Evolutionary conservation across 495 filamentous ascomycete genomes (phyloP).

Genomic region (Aspergillus asperescens): DNA sequence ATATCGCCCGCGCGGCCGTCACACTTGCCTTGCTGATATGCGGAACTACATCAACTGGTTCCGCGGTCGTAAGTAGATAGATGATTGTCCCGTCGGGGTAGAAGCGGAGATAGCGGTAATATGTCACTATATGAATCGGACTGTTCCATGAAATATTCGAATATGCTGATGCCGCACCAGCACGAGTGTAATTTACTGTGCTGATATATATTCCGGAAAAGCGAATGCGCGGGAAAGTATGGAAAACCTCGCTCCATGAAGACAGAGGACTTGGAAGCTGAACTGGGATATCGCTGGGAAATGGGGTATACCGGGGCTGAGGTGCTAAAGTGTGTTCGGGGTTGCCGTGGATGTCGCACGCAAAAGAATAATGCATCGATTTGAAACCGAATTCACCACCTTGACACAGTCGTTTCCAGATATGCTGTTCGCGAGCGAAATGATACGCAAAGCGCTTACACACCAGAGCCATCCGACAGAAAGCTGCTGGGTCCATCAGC

Average conservation of each 20-base stretch:
- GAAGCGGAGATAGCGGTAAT: conserved; percentile 93
- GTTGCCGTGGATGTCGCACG: conserved; percentile 57
- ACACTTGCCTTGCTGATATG: conserved; percentile 55
- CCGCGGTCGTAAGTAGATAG: conserved; percentile 68
- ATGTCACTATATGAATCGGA: conserved; percentile 93
- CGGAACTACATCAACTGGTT: conserved; percentile 80
- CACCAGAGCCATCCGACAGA: conserved; percentile 72
- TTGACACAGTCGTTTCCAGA: conserved; percentile 77
- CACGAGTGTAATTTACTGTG: conserved; percentile 89
- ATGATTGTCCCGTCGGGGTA: conserved; percentile 84
- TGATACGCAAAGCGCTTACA: conserved; percentile 85
- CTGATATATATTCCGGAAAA: conserved; percentile 95
- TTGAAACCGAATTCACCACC: conserved; percentile 68
- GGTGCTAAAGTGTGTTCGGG: conserved; percentile 41
- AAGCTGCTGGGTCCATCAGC: conserved; percentile 68
- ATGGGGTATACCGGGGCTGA: conserved; percentile 36
- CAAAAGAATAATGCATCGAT: conserved; percentile 79
- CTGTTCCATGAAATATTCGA: conserved; percentile 62
- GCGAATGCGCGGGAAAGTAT: conserved; percentile 74
- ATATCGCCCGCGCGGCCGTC: conserved; percentile 26
- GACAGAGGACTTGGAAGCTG: conserved; percentile 36
- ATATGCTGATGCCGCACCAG: conserved; percentile 59
- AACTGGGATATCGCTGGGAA: conserved; percentile 27
- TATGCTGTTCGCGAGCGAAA: conserved; percentile 75
- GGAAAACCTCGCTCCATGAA: conserved; percentile 63